phyloP scores from a whole-genome alignment of 805 yeast species.

The Kregervanrija pseudodelftensis region DNA sequence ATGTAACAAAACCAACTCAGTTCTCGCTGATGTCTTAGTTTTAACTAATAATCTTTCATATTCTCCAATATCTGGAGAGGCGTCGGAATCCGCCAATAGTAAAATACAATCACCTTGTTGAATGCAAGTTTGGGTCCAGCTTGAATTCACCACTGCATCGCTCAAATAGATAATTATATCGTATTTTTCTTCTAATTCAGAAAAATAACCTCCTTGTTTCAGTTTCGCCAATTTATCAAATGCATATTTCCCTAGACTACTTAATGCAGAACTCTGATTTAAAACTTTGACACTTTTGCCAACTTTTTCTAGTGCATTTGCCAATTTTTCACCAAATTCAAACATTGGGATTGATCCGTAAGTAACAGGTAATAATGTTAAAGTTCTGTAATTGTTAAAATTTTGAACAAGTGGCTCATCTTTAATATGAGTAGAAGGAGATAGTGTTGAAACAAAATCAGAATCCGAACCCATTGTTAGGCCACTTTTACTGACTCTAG shows the following conservation, averaged over 20 bases:
- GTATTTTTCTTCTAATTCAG: constrained; percentile 83
- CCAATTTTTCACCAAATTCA: constrained; percentile 72
- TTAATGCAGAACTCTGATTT: constrained; percentile 75
- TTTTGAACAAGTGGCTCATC: constrained; percentile 28
- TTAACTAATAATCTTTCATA: constrained; percentile 72
- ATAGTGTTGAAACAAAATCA: constrained; percentile 14
- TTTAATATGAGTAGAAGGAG: constrained; percentile 24
- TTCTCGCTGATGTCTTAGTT: constrained; percentile 75
- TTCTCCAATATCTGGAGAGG: constrained; percentile 72
- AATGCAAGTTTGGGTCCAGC: constrained; percentile 90
- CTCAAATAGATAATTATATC: constrained; percentile 87
- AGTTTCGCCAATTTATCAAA: constrained; percentile 82
- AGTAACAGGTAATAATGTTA: constrained; percentile 75
- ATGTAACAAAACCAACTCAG: constrained; percentile 80
- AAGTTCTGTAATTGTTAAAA: constrained; percentile 61
- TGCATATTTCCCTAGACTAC: constrained; percentile 84
- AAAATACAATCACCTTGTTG: constrained; percentile 94
- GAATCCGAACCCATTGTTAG: constrained; percentile 6
- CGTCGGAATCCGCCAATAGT: constrained; percentile 75
- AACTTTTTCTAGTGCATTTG: constrained; percentile 62
- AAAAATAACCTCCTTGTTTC: constrained; percentile 82
- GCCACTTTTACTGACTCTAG: constrained; percentile 27
- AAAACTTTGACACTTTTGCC: constrained; percentile 70
- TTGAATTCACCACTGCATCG: constrained; percentile 73
- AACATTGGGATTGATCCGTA: constrained; percentile 70